phyloP scores from a whole-genome alignment of 2,329 filamentous ascomycete genomes.

The Moelleriella libera region DNA sequence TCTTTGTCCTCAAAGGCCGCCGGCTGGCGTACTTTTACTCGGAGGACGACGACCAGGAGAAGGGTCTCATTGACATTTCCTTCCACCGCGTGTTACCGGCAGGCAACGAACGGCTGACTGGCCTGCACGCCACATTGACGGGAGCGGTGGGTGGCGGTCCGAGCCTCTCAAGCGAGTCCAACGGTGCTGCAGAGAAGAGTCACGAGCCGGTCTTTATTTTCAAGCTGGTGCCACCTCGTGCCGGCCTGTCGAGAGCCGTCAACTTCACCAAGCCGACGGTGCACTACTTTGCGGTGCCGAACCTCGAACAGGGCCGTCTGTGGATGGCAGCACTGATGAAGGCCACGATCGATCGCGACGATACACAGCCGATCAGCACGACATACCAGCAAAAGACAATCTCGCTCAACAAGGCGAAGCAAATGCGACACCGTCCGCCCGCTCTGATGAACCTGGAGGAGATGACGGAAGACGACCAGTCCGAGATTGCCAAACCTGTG shows the following conservation, averaged over 20 bases:
- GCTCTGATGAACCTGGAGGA: conserved; percentile 62
- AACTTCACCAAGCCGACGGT: conserved; percentile 96
- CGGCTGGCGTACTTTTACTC: conserved; percentile 93
- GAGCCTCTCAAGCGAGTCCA: conserved; percentile 35
- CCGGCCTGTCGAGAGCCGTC: conserved; percentile 76
- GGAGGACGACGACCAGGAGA: conserved; percentile 82
- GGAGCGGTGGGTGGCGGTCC: conserved; percentile 55
- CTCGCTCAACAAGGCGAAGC: conserved; percentile 72
- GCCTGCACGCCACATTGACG: conserved; percentile 82
- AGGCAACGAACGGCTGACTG: conserved; percentile 79
- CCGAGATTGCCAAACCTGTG: conserved; percentile 9
- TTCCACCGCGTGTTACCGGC: conserved; percentile 93
- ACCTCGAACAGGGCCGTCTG: conserved; percentile 69
- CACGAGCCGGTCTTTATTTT: conserved; percentile 84
- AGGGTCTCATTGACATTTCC: conserved; percentile 93
- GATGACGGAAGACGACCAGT: conserved; percentile 15
- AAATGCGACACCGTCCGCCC: conserved; percentile 79
- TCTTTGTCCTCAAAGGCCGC: conserved; percentile 89
- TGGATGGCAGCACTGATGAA: conserved; percentile 99
- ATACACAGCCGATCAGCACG: conserved; percentile 63
- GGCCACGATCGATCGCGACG: conserved; percentile 91
- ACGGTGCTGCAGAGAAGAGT: conserved; percentile 24
- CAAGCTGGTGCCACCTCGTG: conserved; percentile 85
- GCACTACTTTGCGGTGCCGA: conserved; percentile 95
- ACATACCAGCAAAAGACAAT: conserved; percentile 98